Evolutionary conservation across 257 asterid genomes (phyloP).

Genomic region (Solanum infundibuliforme): DNA sequence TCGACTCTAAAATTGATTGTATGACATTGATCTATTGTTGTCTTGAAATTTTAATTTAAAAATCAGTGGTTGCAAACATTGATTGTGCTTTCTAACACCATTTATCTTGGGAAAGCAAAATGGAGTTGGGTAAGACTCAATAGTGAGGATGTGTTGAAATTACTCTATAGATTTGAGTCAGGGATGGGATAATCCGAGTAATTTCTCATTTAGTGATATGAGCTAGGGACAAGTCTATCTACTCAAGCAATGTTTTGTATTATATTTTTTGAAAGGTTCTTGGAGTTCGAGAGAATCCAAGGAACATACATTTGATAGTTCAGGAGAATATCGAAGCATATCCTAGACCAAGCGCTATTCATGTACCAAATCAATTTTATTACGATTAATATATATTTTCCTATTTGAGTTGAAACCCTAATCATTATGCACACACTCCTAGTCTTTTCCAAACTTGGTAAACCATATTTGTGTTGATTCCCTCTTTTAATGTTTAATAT

Average conservation of each 20-base stretch:
- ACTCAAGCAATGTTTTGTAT: neutral
- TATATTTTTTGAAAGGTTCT: no score
- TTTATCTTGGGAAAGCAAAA: neutral
- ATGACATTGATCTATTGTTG: no score
- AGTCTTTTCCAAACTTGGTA: neutral
- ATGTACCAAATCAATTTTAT: no score
- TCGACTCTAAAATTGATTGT: neutral
- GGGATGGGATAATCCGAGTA: neutral
- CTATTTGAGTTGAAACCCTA: neutral
- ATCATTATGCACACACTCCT: neutral
- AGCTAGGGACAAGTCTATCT: neutral
- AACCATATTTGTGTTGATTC: neutral
- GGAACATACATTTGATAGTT: neutral
- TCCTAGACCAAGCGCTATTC: no score
- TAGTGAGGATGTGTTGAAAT: neutral
- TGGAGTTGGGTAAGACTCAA: neutral
- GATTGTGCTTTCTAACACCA: neutral
- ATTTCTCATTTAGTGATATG: neutral
- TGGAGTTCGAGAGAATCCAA: neutral
- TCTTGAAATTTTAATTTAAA: neutral
- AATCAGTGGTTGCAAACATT: neutral
- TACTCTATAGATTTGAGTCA: neutral
- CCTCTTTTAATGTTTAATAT: neutral
- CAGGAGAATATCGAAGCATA: neutral
- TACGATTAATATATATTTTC: neutral